Base-by-base conservation (phyloP, 495 filamentous ascomycete species). In the Aspergillus wentii region DNA sequence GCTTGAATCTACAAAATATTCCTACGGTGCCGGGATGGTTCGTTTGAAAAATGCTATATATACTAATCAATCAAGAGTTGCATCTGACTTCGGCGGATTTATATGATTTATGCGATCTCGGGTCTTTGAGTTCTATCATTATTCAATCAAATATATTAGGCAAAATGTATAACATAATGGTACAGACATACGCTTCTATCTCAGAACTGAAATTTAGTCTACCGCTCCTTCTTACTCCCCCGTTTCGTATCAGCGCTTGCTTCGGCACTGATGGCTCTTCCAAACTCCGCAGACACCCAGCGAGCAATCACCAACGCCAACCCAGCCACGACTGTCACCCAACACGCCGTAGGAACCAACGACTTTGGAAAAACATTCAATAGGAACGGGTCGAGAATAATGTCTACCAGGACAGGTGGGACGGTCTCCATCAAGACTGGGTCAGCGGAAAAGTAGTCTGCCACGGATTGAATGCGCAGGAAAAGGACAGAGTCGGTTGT, bases 341-440 rank as follows among this genome's bases (percentile, higher is more conserved):
- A 86, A 17, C 50, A 56, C 19, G 72, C 75, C 9, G 83, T 91
- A 26, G 78, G 78, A 11, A 85, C 50, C 14, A 92, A 59, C 14
- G 83, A 86, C 33, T 71, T 65, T 8, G 86, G 86, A 42, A 91
- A 69, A 5, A 85, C 48, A 61, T 88, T 86, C 46, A 78, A 62
- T 25, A 89, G 30, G 44, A 78, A 96, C 15, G 88, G 88, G 64
- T 98, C 92, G 17, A 98, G 77, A 56, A 96, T 77, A 35, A 98
- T 73, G 58, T 98, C 90, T 14, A 83, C 86, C 37, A 71, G 59
- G 15, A 96, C 88, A 1, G 78, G 71, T 3, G 85, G 84, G 8
- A 87, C 83, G 46, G 76, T 48, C 33, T 66, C 55, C 91, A 97
- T 96, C 46, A 95, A 69, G 2, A 75, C 72, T 30, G 66, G 52